Evolutionary conservation across 1,284 basidiomycete species (phyloP).

Genomic region (Ustilago loliicola): DNA sequence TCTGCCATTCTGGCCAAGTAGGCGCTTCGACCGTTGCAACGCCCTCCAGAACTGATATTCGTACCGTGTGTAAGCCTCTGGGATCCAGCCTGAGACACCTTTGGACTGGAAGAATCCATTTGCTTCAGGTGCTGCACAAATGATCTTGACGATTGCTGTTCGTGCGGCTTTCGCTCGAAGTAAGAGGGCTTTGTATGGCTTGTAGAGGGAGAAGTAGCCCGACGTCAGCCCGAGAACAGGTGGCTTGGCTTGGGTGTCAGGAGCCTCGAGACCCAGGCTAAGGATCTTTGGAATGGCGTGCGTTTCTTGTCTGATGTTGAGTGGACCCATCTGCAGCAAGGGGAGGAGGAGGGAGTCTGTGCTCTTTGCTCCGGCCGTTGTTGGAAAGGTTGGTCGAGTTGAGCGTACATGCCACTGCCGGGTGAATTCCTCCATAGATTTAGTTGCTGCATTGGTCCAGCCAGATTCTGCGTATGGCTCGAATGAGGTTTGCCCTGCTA

Average conservation of each 20-base stretch:
- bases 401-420: constrained; percentile 40
- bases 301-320: constrained; percentile 71
- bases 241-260: neutral
- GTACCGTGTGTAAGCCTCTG: constrained; percentile 91
- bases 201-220: constrained; percentile 92
- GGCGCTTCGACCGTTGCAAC: constrained; percentile 72
- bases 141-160: constrained; percentile 72
- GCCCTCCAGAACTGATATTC: constrained; percentile 84
- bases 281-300: constrained; percentile 57
- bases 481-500: neutral
- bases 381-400: neutral
- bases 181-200: constrained; percentile 75
- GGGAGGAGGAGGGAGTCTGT: constrained; percentile 67
- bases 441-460: constrained; percentile 41
- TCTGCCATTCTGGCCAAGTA: constrained; percentile 62
- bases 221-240: constrained; percentile 75
- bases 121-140: constrained; percentile 85
- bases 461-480: constrained; percentile 28
- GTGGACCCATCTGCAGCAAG: constrained; percentile 71
- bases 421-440: constrained; percentile 48
- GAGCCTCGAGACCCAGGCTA: constrained; percentile 11
- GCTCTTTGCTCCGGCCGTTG: neutral
- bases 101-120: constrained; percentile 94
- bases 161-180: constrained; percentile 49
- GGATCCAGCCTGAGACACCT: constrained; percentile 91